These are phyloP conservation scores for Gilbertella persicaria DNA, from an alignment of 371 early-diverging fungal genomes.

Conservation along the genomic window DNA sequence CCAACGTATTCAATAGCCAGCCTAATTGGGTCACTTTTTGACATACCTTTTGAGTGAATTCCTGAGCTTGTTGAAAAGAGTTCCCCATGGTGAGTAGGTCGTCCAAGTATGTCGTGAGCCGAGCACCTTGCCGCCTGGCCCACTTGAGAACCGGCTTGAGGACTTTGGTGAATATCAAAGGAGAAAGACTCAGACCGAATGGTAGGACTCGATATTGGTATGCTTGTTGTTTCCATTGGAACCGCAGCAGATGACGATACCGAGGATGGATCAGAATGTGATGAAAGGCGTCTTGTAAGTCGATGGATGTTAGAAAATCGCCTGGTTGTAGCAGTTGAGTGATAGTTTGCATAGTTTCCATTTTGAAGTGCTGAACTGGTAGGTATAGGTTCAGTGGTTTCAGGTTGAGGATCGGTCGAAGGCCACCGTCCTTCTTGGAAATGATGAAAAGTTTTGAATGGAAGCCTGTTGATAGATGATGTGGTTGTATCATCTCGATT, in stretches of 20 bases:
- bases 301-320: constrained; percentile 28
- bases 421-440: constrained; percentile 23
- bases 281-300: constrained; percentile 29
- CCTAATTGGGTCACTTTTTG: no score
- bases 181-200: no score
- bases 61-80: no score
- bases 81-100: no score
- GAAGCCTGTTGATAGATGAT: constrained; percentile 10
- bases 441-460: constrained; percentile 21
- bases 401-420: constrained; percentile 23
- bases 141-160: no score
- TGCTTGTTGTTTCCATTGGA: constrained; percentile 37
- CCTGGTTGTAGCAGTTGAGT: constrained; percentile 21
- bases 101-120: no score
- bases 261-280: constrained; percentile 17
- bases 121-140: no score
- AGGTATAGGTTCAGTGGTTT: constrained; percentile 24
- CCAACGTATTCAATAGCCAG: no score
- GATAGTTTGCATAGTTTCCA: constrained; percentile 18
- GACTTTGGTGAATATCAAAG: no score
- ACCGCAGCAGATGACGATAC: constrained; percentile 36
- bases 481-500: constrained; percentile 15
- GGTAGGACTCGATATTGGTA: no score
- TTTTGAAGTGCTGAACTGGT: constrained; percentile 21
- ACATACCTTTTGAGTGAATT: no score